Percentiles rank a stretch among this genome's conserved stretches.
These are phyloP conservation scores for Salvia sclarea DNA, from an alignment of 305 asterid species.

Conservation along the genomic window DNA sequence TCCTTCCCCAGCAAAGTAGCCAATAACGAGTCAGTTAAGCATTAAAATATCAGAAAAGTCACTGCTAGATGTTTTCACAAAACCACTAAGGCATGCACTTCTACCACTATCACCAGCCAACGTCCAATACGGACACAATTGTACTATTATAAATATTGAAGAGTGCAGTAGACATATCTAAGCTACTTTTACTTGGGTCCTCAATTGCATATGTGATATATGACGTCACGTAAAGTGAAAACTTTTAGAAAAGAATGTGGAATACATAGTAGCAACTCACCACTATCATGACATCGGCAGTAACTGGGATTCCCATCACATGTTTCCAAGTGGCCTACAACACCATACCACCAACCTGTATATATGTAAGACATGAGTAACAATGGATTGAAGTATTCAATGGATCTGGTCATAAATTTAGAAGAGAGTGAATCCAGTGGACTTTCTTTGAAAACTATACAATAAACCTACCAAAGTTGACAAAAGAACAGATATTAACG, in stretches of 20 bases:
- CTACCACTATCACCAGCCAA: neutral
- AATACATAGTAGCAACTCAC: slow-evolving; percentile 54
- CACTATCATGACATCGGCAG: slow-evolving; percentile 76
- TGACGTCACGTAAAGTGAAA: slow-evolving; percentile 16
- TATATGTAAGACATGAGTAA: slow-evolving; percentile 33
- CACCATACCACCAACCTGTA: slow-evolving; percentile 98
- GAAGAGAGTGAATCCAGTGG: slow-evolving; percentile 20
- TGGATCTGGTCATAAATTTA: slow-evolving; percentile 38
- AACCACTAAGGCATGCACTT: slow-evolving; percentile 5
- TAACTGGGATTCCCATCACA: slow-evolving; percentile 69
- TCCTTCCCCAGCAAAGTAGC: neutral
- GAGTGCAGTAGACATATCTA: neutral
- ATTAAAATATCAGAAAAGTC: slow-evolving; percentile 3
- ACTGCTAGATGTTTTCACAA: slow-evolving; percentile 14
- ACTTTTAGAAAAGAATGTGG: slow-evolving; percentile 7
- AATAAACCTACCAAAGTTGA: slow-evolving; percentile 26
- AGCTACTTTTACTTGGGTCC: slow-evolving; percentile 11
- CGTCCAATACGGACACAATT: neutral
- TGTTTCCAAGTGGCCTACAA: slow-evolving; percentile 92
- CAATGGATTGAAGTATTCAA: slow-evolving; percentile 29
- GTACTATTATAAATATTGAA: neutral
- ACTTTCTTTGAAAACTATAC: slow-evolving; percentile 21
- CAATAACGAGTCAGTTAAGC: neutral
- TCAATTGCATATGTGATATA: neutral
- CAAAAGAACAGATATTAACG: slow-evolving; percentile 14